Base-by-base conservation (phyloP, 257 asterid genomes). In the Nicotiana obtusifolia region DNA sequence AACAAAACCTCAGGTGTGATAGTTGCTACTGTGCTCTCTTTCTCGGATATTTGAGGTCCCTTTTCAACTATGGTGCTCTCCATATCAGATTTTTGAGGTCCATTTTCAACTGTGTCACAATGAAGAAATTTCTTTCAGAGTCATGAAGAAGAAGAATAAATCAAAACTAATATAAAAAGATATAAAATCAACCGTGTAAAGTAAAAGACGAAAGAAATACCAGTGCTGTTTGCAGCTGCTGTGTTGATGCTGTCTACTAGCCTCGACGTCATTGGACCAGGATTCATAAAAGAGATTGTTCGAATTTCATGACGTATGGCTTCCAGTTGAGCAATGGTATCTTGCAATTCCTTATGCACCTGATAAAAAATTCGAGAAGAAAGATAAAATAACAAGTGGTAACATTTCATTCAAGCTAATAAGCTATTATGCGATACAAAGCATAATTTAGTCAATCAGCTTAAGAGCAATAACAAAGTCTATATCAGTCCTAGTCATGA, bases 331-430 rank as follows among this genome's bases (percentile, higher is more conserved):
- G 99, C 93, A 89, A 90, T 89, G 79, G 97, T 85, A 67, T 93
- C 99, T 90, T 91, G 98, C 85, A 92, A 82, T 87, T 95, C 98
- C 84, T 93, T 95, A 84, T 92, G 97, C 69, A 95, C 95, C 98
- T 95, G 87, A 69, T n/a, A 37, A 37, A 69, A 30, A 69, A 69
- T n/a, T 37, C 15, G 56, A 41, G 77, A 37, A 20, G 77, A 69
- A 37, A 19, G 33, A 10, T 14, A 69, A 37, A 35, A 69, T 20
- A 69, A 37, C 6, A 20, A 37, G 31, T 69, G 57, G 31, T 69
- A 37, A 37, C 31, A 69, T 11, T 5, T 41, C 57, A 35, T 69
- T 41, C 11, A 68, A 37, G 33, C 19, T 13, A 3, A 52, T 14
- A 52, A 41, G 13, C 30, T 35, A 19, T 35, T 19, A 37, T 33